phyloP scores from a whole-genome alignment of 805 yeast species.

The Kodamaea jinghongensis region DNA sequence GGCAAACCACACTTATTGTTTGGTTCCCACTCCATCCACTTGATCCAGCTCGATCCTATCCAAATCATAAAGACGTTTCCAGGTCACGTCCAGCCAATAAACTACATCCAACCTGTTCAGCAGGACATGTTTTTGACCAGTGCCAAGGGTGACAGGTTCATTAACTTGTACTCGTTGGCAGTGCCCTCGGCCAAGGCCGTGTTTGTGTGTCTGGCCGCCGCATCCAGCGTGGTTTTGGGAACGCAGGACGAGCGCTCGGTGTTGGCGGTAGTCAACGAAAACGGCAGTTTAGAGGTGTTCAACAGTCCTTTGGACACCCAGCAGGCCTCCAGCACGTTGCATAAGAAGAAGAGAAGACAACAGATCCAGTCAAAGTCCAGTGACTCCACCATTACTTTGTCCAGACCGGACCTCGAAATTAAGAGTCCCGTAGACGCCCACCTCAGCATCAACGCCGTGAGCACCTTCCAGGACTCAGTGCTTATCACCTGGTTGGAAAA shows the following conservation, averaged over 20 bases:
- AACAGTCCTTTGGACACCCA: slow-evolving; percentile 47
- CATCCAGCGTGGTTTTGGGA: slow-evolving; percentile 43
- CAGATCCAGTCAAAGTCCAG: slow-evolving; percentile 52
- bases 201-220: slow-evolving; percentile 67
- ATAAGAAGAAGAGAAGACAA: slow-evolving; percentile 43
- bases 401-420: slow-evolving; percentile 44
- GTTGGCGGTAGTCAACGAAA: slow-evolving; percentile 65
- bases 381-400: slow-evolving; percentile 43
- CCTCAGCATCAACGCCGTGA: slow-evolving; percentile 28
- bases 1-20: slow-evolving; percentile 47
- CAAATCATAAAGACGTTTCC: slow-evolving; percentile 55
- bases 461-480: slow-evolving; percentile 34
- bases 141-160: slow-evolving; percentile 78
- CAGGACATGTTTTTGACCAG: slow-evolving; percentile 57
- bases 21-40: slow-evolving; percentile 65
- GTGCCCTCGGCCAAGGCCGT: slow-evolving; percentile 49
- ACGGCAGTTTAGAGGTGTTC: slow-evolving; percentile 72
- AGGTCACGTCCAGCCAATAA: slow-evolving; percentile 73
- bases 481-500: slow-evolving; percentile 61
- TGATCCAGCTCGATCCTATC: slow-evolving; percentile 43
- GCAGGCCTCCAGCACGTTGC: slow-evolving; percentile 11
- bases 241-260: slow-evolving; percentile 29
- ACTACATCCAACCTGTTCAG: slow-evolving; percentile 41
- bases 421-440: slow-evolving; percentile 28
- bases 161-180: slow-evolving; percentile 61